These are phyloP conservation scores for Monosporascus sp. DNA, from an alignment of 2,329 filamentous ascomycete genomes.

Conservation along the genomic window DNA sequence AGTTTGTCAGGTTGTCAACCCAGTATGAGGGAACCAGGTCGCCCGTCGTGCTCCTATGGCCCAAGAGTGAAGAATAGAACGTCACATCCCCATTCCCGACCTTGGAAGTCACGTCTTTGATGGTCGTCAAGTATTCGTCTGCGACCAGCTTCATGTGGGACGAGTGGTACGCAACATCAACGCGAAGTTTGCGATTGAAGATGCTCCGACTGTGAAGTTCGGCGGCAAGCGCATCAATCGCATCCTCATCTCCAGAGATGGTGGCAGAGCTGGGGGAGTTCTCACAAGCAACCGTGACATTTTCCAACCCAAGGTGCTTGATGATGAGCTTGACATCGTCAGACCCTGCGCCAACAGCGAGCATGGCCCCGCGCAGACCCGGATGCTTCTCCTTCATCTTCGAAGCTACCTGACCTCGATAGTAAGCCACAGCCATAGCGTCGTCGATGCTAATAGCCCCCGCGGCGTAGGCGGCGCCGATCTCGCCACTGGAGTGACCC, in stretches of 20 bases:
- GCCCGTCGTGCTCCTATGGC: slow-evolving; percentile 31
- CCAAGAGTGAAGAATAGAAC: slow-evolving; percentile 43
- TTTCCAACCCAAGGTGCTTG: not conserved
- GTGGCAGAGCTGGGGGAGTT: slow-evolving; percentile 49
- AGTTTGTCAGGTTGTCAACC: slow-evolving; percentile 37
- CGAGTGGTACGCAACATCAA: slow-evolving; percentile 50
- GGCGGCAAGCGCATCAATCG: slow-evolving; percentile 26
- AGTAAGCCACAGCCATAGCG: not conserved
- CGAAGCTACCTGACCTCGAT: not conserved
- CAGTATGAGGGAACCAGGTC: slow-evolving; percentile 38
- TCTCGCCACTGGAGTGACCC: slow-evolving; percentile 1
- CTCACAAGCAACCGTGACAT: slow-evolving; percentile 36
- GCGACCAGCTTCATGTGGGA: slow-evolving; percentile 47
- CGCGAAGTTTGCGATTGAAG: slow-evolving; percentile 43
- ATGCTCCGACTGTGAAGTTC: slow-evolving; percentile 34
- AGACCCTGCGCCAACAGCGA: not conserved
- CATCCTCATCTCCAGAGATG: slow-evolving; percentile 41
- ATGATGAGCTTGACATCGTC: not conserved
- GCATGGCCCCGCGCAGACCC: not conserved
- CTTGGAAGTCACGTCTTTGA: slow-evolving; percentile 25
- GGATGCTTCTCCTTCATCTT: not conserved
- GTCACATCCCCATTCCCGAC: slow-evolving; percentile 19
- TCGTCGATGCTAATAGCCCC: not conserved
- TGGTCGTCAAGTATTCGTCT: slow-evolving; percentile 36
- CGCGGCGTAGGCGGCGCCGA: not conserved